phyloP scores from a whole-genome alignment of 176 grass and related monocot species.

The Oryza coarctata region DNA sequence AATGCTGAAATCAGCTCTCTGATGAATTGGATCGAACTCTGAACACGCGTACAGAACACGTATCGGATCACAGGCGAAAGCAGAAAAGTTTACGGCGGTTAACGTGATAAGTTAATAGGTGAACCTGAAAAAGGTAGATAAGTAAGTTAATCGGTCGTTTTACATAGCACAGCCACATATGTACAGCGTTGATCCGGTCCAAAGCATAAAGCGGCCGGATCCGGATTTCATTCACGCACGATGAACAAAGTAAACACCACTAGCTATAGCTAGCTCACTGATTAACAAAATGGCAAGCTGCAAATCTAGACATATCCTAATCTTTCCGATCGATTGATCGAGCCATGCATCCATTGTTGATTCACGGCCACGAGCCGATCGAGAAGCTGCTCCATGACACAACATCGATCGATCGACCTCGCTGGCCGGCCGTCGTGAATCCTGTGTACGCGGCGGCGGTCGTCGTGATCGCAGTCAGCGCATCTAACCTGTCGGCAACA shows the following conservation, averaged over 20 bases:
- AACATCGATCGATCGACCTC: neutral
- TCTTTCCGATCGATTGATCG: neutral
- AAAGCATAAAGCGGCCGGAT: neutral
- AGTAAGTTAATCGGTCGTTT: neutral
- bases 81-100: neutral
- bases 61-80: neutral
- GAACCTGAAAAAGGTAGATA: neutral
- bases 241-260: neutral
- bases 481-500: conserved; percentile 36
- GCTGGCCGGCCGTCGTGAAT: neutral
- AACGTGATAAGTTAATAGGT: neutral
- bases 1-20: neutral
- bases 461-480: neutral
- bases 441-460: neutral
- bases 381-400: neutral
- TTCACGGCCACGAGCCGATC: neutral
- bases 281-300: neutral
- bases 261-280: neutral
- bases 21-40: neutral
- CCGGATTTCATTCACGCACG: conserved; percentile 14
- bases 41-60: neutral
- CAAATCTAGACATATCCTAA: neutral
- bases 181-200: neutral
- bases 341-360: neutral
- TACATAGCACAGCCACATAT: neutral